Evolutionary conservation across 2,329 filamentous ascomycete species (phyloP).

Genomic region (Metarhizium album): DNA sequence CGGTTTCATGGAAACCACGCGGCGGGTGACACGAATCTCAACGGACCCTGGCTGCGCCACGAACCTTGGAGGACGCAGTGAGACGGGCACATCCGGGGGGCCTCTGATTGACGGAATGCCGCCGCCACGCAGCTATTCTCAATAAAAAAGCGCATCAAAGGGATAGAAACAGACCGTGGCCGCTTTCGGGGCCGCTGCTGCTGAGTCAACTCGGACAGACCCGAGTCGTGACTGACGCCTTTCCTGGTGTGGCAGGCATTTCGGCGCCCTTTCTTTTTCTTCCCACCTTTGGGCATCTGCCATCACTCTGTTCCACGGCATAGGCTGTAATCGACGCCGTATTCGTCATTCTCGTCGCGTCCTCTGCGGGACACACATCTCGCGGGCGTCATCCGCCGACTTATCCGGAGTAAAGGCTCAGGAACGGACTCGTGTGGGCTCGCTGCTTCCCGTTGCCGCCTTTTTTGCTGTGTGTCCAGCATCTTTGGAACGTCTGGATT

Average conservation of each 20-base stretch:
- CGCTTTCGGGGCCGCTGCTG: background rate
- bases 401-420: too few species aligned
- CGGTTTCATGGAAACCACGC: background rate
- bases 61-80: background rate
- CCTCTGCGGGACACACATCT: background rate
- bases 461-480: background rate
- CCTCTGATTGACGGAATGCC: background rate
- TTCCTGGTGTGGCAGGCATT: constrained; percentile 7
- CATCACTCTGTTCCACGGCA: too few species aligned
- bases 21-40: too few species aligned
- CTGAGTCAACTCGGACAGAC: background rate
- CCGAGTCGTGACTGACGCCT: too few species aligned
- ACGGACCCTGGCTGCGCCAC: too few species aligned
- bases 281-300: too few species aligned
- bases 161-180: too few species aligned
- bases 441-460: background rate
- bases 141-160: too few species aligned
- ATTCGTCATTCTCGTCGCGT: background rate
- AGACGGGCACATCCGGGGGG: background rate
- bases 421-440: background rate
- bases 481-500: background rate
- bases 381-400: too few species aligned
- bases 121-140: background rate
- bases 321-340: too few species aligned
- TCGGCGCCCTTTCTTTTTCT: constrained; percentile 6